phyloP scores from a whole-genome alignment of 2,329 filamentous ascomycete genomes.

The Hypoxylon rubiginosum region DNA sequence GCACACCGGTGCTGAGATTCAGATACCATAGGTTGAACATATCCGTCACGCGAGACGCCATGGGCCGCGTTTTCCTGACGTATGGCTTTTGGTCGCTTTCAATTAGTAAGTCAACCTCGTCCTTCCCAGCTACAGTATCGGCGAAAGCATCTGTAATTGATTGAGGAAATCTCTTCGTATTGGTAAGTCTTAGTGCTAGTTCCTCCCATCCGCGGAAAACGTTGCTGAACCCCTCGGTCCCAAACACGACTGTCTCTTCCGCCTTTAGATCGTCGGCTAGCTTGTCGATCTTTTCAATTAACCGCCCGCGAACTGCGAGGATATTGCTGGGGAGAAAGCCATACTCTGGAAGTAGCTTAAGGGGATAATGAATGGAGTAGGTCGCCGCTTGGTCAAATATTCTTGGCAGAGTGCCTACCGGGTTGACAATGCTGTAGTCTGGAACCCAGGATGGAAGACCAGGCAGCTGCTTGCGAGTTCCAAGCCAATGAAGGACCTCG shows the following conservation, averaged over 20 bases:
- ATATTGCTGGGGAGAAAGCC: constrained; percentile 7
- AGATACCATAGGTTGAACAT: constrained; percentile 26
- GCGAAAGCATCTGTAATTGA: constrained; percentile 25
- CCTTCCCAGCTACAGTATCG: constrained; percentile 30
- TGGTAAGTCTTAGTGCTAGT: constrained; percentile 10
- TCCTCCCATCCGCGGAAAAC: constrained; percentile 25
- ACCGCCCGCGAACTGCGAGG: constrained; percentile 15
- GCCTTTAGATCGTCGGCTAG: constrained; percentile 20
- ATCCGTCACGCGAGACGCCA: constrained; percentile 1
- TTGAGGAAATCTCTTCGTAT: constrained; percentile 26
- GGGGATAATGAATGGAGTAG: constrained; percentile 36
- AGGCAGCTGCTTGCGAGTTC: constrained; percentile 9
- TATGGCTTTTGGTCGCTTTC: constrained; percentile 23
- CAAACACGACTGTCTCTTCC: neutral
- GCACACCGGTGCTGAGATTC: constrained; percentile 15
- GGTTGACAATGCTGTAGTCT: constrained; percentile 28
- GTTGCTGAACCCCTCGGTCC: constrained; percentile 10
- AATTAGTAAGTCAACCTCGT: constrained; percentile 23
- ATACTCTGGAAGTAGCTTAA: constrained; percentile 9
- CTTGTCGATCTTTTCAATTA: constrained; percentile 23
- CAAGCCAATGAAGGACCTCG: constrained; percentile 31
- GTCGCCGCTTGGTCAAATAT: constrained; percentile 12
- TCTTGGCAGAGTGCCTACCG: constrained; percentile 27
- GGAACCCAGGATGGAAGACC: constrained; percentile 38
- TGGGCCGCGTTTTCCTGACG: constrained; percentile 12